Conservation (phyloP, 176 grass and related monocot species). For the Tillandsia leiboldiana region DNA sequence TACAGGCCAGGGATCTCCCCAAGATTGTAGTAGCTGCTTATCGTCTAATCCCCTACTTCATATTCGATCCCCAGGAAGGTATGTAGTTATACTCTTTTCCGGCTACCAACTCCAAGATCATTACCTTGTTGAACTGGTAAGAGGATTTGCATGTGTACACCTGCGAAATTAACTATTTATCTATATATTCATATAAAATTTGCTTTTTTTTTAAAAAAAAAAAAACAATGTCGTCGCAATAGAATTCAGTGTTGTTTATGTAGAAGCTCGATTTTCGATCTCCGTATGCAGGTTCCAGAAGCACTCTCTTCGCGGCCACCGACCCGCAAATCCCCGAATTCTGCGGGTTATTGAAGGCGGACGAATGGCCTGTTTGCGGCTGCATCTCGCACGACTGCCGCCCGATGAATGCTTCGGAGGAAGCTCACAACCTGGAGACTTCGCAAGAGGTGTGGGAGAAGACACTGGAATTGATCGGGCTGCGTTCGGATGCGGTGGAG, state of each 20-base stretch:
- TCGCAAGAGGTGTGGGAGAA: constrained; percentile 71
- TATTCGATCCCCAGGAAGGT: constrained; percentile 92
- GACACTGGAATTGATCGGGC: constrained; percentile 67
- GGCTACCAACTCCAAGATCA: background rate
- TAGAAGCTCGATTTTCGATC: background rate
- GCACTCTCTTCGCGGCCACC: constrained; percentile 66
- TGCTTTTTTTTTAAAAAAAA: too few species aligned
- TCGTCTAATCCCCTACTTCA: constrained; percentile 87
- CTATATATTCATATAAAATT: too few species aligned
- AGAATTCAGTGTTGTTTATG: too few species aligned
- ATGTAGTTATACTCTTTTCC: background rate
- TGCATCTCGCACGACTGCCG: constrained; percentile 82
- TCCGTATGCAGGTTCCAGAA: constrained; percentile 60
- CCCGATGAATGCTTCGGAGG: constrained; percentile 86
- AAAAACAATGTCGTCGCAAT: too few species aligned
- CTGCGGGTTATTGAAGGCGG: constrained; percentile 67
- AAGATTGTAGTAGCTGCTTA: constrained; percentile 60
- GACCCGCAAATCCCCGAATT: constrained; percentile 87
- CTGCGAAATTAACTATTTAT: too few species aligned
- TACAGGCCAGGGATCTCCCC: constrained; percentile 82
- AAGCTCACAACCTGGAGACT: constrained; percentile 77
- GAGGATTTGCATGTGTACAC: too few species aligned
- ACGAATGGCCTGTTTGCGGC: constrained; percentile 86
- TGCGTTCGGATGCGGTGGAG: constrained; percentile 61
- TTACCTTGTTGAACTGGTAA: too few species aligned